A percentile compares a stretch with the other conserved stretches of the same genome.
These are phyloP conservation scores for Cicer pinnatifidum DNA, from an alignment of 306 rosid species.

Conservation along the genomic window DNA sequence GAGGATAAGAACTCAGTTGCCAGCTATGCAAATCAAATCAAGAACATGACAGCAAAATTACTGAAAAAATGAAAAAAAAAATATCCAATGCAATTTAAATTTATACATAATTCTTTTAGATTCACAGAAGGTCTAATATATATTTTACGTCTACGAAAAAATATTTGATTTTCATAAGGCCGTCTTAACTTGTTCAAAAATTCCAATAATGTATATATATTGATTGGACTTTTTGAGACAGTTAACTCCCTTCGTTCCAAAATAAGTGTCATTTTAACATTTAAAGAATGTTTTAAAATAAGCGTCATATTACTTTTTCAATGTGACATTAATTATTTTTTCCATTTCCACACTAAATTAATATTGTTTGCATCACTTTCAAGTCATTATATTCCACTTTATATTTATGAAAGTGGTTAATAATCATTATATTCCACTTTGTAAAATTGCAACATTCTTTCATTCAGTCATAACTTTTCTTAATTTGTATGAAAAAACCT, in stretches of 20 bases:
- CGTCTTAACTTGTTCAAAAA: neutral
- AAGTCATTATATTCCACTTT: too few relatives aligned
- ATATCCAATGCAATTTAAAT: neutral
- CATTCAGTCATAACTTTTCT: too few relatives aligned
- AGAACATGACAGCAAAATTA: neutral
- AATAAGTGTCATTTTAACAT: too few relatives aligned
- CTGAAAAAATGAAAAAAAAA: neutral
- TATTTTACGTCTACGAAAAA: neutral
- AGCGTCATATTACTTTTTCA: too few relatives aligned
- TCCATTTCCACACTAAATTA: too few relatives aligned
- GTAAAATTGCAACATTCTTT: too few relatives aligned
- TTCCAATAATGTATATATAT: neutral
- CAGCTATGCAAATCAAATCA: constrained; percentile 40
- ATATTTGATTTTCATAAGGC: neutral
- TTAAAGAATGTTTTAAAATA: too few relatives aligned
- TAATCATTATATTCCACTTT: too few relatives aligned
- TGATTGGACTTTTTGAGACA: neutral
- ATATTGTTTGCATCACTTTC: too few relatives aligned
- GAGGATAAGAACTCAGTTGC: constrained; percentile 30
- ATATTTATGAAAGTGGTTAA: too few relatives aligned
- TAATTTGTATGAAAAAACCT: too few relatives aligned
- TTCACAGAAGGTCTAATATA: neutral
- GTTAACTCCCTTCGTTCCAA: neutral
- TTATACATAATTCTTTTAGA: neutral
- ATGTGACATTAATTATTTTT: too few relatives aligned